These are phyloP conservation scores for Trichophyton mentagrophytes DNA, from an alignment of 2,329 filamentous ascomycete species.

Conservation along the genomic window DNA sequence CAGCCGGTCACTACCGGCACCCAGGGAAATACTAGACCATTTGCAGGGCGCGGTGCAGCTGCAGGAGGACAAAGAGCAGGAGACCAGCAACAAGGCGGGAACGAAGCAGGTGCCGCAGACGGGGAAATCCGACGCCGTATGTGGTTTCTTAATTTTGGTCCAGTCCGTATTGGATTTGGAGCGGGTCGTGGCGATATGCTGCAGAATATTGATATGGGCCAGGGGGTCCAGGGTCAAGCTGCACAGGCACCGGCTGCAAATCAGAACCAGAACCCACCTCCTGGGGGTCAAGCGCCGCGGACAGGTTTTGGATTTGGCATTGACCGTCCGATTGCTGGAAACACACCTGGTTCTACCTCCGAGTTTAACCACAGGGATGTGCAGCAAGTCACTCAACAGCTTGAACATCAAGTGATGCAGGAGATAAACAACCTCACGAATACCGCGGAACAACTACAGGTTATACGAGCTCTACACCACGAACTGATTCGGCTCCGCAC, in stretches of 20 bases:
- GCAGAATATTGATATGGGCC: slow-evolving; percentile 49
- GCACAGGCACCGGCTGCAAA: slow-evolving; percentile 18
- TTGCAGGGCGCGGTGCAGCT: slow-evolving; percentile 17
- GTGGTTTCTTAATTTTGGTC: slow-evolving; percentile 59
- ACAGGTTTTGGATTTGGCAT: slow-evolving; percentile 33
- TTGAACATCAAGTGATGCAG: slow-evolving; percentile 56
- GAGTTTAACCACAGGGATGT: slow-evolving; percentile 28
- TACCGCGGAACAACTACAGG: slow-evolving; percentile 54
- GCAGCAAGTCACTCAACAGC: slow-evolving; percentile 47
- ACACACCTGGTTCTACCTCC: slow-evolving; percentile 8
- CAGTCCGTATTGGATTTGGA: slow-evolving; percentile 58
- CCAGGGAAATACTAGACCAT: slow-evolving; percentile 17
- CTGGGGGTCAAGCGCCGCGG: slow-evolving; percentile 22
- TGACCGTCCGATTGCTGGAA: slow-evolving; percentile 17
- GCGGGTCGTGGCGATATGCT: slow-evolving; percentile 49
- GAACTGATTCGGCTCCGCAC: slow-evolving; percentile 56
- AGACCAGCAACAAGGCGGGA: slow-evolving; percentile 6
- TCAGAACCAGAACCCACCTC: not conserved
- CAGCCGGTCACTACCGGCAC: slow-evolving; percentile 55
- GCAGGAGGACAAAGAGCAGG: slow-evolving; percentile 1
- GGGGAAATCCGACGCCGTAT: slow-evolving; percentile 36
- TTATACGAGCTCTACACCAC: slow-evolving; percentile 53
- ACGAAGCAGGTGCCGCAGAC: slow-evolving; percentile 24
- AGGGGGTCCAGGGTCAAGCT: slow-evolving; percentile 33
- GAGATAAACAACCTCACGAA: slow-evolving; percentile 52